phyloP scores from a whole-genome alignment of 2,329 filamentous ascomycete genomes.

The Aspergillus sp. region DNA sequence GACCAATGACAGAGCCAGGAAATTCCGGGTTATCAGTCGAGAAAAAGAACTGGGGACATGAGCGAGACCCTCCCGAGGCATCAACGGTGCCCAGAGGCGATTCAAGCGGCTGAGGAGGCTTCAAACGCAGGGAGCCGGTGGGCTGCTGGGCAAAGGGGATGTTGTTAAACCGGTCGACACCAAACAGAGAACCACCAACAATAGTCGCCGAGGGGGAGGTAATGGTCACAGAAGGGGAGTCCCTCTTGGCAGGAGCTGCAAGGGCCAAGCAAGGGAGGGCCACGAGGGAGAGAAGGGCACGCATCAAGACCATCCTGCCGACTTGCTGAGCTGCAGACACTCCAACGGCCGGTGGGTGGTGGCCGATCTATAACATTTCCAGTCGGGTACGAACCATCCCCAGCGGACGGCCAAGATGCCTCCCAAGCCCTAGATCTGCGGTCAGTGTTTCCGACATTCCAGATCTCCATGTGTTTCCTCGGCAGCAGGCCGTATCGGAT shows the following conservation, averaged over 20 bases:
- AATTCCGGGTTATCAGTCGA: slow-evolving; percentile 46
- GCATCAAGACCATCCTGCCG: slow-evolving; percentile 7
- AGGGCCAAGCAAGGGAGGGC: slow-evolving; percentile 7
- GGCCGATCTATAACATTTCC: not conserved
- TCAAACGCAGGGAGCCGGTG: slow-evolving; percentile 63
- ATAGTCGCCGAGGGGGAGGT: slow-evolving; percentile 53
- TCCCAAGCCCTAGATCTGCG: not conserved
- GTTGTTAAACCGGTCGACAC: slow-evolving; percentile 67
- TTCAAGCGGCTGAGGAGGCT: slow-evolving; percentile 62
- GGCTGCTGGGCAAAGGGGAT: slow-evolving; percentile 75
- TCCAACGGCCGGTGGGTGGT: not conserved
- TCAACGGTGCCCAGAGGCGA: slow-evolving; percentile 58
- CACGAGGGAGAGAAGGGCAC: slow-evolving; percentile 8
- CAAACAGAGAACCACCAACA: slow-evolving; percentile 27
- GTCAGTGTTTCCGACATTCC: not conserved
- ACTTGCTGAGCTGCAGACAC: not conserved
- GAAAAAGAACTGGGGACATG: slow-evolving; percentile 71
- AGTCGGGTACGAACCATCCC: not conserved
- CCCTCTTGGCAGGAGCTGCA: slow-evolving; percentile 34
- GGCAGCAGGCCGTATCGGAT: not conserved
- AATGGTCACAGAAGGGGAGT: slow-evolving; percentile 53
- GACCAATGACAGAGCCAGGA: slow-evolving; percentile 47
- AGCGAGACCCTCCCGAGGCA: slow-evolving; percentile 56
- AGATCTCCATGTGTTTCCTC: not conserved
- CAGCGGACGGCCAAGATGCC: not conserved